Evolutionary conservation across 176 grass and related monocot genomes (phyloP), one percentile per base, ranked within the genome.

Genomic region (Aegilops sharonensis): DNA sequence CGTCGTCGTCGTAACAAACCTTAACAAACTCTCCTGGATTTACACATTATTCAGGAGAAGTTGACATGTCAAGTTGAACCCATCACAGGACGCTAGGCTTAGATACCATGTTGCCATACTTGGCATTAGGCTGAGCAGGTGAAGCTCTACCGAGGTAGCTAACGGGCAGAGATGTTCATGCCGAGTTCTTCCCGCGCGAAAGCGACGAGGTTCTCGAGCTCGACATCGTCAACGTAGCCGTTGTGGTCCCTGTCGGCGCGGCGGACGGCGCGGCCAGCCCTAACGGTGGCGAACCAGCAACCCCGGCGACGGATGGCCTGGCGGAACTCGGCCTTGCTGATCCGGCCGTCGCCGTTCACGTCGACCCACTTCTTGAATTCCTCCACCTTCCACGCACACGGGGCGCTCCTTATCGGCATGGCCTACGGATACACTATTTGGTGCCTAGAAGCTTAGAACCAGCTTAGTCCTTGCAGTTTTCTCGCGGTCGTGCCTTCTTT

Each of bases 351-450:
- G 40, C 84, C 40, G 85, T 92, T 68, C 13, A 65, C 43, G 65
- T 92, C 93, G 43, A 95, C 48, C 93, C 93, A 95, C 14, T 77
- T 43, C 86, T 87, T 95, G 86, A 91, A 93, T 21, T 95, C 80
- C 47, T 92, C 60, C 54, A 91, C 17, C 0, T 86, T 54, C 50
- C 50, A 54, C 50, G 50, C 15, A 54, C 50, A 54, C 50, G 50
- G 15, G 15, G 15, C 15, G 50, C 15, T 15, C 64, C 78, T 82
- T 64, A 62, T 87, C 15, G 50, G 50, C 50, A 54, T 54, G 50
- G 50, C 15, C 50, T 54, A 54, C 18, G 5, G 27, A 27, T 27
- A 27, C 27, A 27, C 1, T 2, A 2, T 52, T 18, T 54, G 50
- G 50, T 52, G 48, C 17, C 0, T 31, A 54, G 27, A 27, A 27